Conservation (phyloP, 2,329 filamentous ascomycete genomes). For the Diaporthe vaccinii region DNA sequence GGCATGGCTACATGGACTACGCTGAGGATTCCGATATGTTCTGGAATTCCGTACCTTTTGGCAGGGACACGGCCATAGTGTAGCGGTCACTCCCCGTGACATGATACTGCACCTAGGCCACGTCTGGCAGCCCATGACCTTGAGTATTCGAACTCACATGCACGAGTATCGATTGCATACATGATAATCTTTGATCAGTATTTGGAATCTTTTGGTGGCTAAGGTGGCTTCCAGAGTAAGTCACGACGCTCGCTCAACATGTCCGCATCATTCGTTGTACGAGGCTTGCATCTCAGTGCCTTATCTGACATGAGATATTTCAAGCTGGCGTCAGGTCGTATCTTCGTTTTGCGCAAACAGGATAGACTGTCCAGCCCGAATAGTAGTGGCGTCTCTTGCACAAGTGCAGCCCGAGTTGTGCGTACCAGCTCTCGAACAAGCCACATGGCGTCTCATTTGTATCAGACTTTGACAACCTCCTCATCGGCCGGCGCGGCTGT, state of each 20-base stretch:
- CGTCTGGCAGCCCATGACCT: neutral
- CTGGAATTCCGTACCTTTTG: too few species aligned
- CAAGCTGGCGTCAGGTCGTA: too few species aligned
- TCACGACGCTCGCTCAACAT: neutral
- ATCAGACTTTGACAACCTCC: neutral
- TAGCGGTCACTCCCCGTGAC: too few species aligned
- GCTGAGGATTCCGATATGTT: too few species aligned
- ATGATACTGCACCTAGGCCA: neutral
- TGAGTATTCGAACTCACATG: neutral
- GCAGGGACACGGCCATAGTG: too few species aligned
- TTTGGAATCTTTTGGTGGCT: neutral
- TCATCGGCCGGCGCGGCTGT: slow-evolving; percentile 21
- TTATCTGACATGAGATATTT: neutral
- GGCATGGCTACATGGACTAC: too few species aligned
- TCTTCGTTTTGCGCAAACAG: neutral
- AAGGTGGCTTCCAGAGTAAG: neutral
- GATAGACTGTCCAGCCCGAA: neutral
- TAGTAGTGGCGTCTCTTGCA: neutral
- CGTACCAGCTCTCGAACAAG: neutral
- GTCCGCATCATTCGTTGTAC: neutral
- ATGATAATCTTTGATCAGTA: neutral
- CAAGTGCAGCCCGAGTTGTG: neutral
- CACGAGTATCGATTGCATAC: neutral
- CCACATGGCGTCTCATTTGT: neutral
- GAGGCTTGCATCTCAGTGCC: neutral